Evolutionary conservation across 2,329 filamentous ascomycete genomes (phyloP), one percentile per base, ranked within the genome.

Genomic region (Colletotrichum cuscutae): DNA sequence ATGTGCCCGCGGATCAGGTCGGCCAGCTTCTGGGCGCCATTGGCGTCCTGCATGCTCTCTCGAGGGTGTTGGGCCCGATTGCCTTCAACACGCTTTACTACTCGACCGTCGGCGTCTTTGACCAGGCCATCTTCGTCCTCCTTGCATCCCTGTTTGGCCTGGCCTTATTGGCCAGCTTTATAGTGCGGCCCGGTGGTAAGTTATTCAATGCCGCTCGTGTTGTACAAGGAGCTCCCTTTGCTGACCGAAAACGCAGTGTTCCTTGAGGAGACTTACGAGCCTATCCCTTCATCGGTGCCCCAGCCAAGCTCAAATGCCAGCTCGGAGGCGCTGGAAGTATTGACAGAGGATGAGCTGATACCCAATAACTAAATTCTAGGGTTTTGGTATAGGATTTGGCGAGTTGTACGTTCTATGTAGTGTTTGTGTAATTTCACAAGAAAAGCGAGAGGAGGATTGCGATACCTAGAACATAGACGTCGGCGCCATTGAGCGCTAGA

Each of bases 11-110:
- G 0, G 93, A 97, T 75, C 89, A 90, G 59, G 92, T 97, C 0
- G 97, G 97, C 0, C 92, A 97, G 80, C 85, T 98, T n/a, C 88
- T 99, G 0, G 97, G 97, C 26, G 95, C 95, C 1, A 93, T 92
- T 19, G 97, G 96, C 0, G 86, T 98, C 74, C 83, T 98, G 71
- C 96, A 98, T 82, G 93, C 95, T 1, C 83, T 98, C 46, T 90
- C 94, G 3, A 88, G 95, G 74, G 91, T 98, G 2, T 80, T 97
- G 13, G 92, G 93, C 1, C 97, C 97, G 0, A 88, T 94, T 0
- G 79, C 96, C 1, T 97, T 98, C 82, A 97, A 97, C 78, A 89
- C 94, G 5, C 90, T 98, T 11, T 99, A 97, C 80, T 93, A 93
- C 15, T 85, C 88, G 2, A 98, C 97, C 0, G 94, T 98, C 1